Conservation (phyloP, 345 rosid species). For the Salix koriyanagi region DNA sequence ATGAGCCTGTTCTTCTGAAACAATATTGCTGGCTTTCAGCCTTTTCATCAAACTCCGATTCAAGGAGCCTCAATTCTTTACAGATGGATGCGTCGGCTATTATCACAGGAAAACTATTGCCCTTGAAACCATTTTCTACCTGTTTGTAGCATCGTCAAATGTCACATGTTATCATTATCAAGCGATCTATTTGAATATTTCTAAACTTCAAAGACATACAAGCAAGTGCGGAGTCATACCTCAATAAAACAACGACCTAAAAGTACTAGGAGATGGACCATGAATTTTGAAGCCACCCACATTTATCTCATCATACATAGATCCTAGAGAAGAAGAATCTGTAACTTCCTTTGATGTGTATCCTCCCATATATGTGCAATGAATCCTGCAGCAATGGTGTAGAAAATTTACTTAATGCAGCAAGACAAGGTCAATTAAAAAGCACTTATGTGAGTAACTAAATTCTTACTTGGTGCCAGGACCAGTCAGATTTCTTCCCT, state of each 20-base stretch:
- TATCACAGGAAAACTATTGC: conserved; percentile 75
- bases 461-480: conserved; percentile 64
- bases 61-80: conserved; percentile 68
- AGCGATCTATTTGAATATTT: not conserved
- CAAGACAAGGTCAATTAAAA: not conserved
- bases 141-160: conserved; percentile 28
- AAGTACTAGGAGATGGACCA: conserved; percentile 29
- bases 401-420: conserved; percentile 6
- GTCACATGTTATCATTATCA: conserved; percentile 8
- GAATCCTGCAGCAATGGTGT: conserved; percentile 47
- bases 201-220: not conserved
- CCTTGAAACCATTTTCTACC: conserved; percentile 89
- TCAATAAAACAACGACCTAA: conserved; percentile 84
- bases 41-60: conserved; percentile 53
- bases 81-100: conserved; percentile 76
- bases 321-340: conserved; percentile 27
- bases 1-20: conserved; percentile 40
- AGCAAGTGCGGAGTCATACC: conserved; percentile 38
- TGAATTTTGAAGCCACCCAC: conserved; percentile 46
- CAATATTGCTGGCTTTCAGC: conserved; percentile 29
- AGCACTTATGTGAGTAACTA: conserved; percentile 1
- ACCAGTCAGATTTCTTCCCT: conserved; percentile 67
- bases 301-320: conserved; percentile 50
- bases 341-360: conserved; percentile 50
- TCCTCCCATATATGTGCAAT: conserved; percentile 58